A percentile compares a stretch with the other conserved stretches of the same genome.
These are phyloP conservation scores for Austroboletus novae-zelandiae DNA, from an alignment of 1,284 basidiomycete species.

Conservation along the genomic window DNA sequence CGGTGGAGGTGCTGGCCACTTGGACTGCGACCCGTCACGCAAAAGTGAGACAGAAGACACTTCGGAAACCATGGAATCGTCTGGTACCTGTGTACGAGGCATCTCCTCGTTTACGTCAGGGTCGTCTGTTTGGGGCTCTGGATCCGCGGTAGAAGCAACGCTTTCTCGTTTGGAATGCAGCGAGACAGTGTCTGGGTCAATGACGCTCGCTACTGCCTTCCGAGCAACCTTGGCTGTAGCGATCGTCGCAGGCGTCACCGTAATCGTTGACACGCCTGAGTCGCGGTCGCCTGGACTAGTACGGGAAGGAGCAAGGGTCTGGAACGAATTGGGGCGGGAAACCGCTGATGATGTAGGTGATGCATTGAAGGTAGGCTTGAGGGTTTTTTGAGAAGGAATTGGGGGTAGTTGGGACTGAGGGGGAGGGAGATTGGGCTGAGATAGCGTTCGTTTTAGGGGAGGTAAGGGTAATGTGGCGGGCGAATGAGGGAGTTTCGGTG, in stretches of 20 bases:
- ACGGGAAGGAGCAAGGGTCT: slow-evolving; percentile 15
- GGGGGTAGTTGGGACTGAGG: slow-evolving; percentile 9
- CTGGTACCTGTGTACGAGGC: background rate
- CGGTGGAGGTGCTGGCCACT: slow-evolving; percentile 31
- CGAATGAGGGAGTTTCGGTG: slow-evolving; percentile 18
- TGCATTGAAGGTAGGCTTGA: slow-evolving; percentile 1
- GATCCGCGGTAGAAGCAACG: slow-evolving; percentile 6
- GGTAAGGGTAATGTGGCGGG: slow-evolving; percentile 22
- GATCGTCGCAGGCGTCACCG: slow-evolving; percentile 48
- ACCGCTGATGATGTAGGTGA: slow-evolving; percentile 2
- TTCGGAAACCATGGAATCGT: slow-evolving; percentile 15
- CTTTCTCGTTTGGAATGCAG: slow-evolving; percentile 16
- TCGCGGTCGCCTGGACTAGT: slow-evolving; percentile 37
- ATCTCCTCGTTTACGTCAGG: too few relatives aligned
- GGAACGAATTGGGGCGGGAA: slow-evolving; percentile 18
- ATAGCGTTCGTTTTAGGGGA: slow-evolving; percentile 14
- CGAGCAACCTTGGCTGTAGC: slow-evolving; percentile 37
- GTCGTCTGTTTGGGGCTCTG: background rate
- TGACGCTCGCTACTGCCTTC: slow-evolving; percentile 47
- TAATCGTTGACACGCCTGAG: slow-evolving; percentile 50
- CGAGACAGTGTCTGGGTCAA: slow-evolving; percentile 31
- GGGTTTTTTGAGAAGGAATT: slow-evolving; percentile 3
- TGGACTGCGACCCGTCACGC: slow-evolving; percentile 20
- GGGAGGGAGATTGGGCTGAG: slow-evolving; percentile 10
- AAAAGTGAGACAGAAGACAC: slow-evolving; percentile 23